These are phyloP conservation scores for Camelina neglecta DNA, from an alignment of 345 rosid genomes.

Conservation along the genomic window DNA sequence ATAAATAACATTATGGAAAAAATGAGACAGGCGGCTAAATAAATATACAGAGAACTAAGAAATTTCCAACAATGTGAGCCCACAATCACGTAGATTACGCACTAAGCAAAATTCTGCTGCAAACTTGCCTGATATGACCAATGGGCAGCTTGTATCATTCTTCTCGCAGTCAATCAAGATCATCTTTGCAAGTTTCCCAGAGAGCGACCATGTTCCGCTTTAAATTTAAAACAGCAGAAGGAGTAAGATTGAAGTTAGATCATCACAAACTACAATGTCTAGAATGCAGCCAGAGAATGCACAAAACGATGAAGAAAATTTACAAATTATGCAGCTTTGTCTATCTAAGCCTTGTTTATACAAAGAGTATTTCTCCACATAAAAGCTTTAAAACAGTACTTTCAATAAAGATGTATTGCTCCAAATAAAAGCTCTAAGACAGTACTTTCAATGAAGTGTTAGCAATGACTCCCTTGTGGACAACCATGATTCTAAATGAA, in stretches of 20 bases:
- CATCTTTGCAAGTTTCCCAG: conserved; percentile 87
- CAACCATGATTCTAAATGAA: background rate
- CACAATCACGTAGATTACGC: conserved; percentile 24
- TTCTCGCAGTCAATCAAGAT: conserved; percentile 77
- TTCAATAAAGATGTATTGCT: background rate
- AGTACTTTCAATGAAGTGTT: too few species aligned
- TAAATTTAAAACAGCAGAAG: conserved; percentile 14
- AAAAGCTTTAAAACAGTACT: conserved; percentile 6
- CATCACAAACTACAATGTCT: conserved; percentile 26
- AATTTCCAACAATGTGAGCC: background rate
- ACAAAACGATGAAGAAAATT: conserved; percentile 1
- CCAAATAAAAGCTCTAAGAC: too few species aligned
- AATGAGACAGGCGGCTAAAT: background rate
- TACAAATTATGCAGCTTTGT: background rate
- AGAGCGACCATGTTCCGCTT: conserved; percentile 84
- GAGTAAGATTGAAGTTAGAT: conserved; percentile 14
- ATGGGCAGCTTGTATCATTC: conserved; percentile 67
- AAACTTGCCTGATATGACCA: conserved; percentile 79
- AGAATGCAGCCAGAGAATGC: conserved; percentile 26
- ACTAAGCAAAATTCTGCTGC: conserved; percentile 14
- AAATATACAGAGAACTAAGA: conserved; percentile 22
- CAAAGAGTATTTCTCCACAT: background rate
- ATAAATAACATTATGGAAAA: conserved; percentile 30
- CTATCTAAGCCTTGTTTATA: background rate
- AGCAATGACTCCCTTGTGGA: background rate